A percentile compares a stretch with the other conserved stretches of the same genome.
These are phyloP conservation scores for Daldinia bambusicola DNA, from an alignment of 495 filamentous ascomycete species.

Conservation along the genomic window DNA sequence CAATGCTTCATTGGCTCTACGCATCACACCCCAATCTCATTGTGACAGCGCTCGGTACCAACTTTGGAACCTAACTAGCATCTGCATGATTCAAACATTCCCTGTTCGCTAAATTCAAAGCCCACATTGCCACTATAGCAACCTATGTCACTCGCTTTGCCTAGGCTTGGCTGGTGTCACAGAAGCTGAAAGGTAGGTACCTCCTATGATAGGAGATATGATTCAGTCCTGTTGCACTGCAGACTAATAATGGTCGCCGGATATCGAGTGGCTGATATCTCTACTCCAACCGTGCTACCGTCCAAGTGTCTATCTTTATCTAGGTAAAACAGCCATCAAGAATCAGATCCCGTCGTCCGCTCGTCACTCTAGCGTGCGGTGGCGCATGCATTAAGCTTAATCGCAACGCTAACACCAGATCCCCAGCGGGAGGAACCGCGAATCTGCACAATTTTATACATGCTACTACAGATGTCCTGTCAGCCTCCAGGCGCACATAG, in stretches of 20 bases:
- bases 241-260: neutral
- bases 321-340: neutral
- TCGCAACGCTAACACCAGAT: neutral
- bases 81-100: neutral
- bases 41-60: neutral
- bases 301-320: neutral
- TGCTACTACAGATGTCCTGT: neutral
- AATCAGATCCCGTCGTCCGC: neutral
- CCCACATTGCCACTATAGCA: neutral
- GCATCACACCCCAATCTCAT: neutral
- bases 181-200: neutral
- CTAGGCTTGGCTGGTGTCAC: neutral
- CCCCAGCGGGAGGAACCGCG: conserved; percentile 4
- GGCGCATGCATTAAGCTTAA: neutral
- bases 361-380: neutral
- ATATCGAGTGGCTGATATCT: neutral
- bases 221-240: neutral
- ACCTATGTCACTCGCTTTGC: neutral
- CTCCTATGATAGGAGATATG: neutral
- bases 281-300: neutral
- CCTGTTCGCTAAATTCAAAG: neutral
- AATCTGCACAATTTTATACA: neutral
- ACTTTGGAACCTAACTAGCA: neutral
- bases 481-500: neutral
- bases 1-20: neutral